A percentile compares a stretch with the other conserved stretches of the same genome.
Evolutionary conservation across 768 basidiomycete species (phyloP).

Genomic region (Candolleomyces eurysporus): DNA sequence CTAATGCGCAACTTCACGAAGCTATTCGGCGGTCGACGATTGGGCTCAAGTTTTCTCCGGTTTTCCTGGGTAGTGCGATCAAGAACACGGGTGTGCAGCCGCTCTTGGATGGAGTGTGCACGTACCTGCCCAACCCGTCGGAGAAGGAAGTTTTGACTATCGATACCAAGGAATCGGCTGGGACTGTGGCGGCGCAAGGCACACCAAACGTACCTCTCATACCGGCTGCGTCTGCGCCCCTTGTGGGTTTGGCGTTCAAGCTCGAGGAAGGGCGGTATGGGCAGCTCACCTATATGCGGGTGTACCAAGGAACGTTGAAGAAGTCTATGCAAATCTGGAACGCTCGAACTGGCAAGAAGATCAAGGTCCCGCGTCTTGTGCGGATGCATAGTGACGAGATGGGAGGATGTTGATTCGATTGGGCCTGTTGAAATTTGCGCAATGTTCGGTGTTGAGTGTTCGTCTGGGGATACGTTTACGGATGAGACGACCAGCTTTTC

Average conservation of each 20-base stretch:
- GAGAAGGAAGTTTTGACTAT: conserved; percentile 80
- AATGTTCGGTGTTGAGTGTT: conserved; percentile 98
- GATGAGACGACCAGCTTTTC: conserved; percentile 87
- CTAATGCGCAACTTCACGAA: conserved; percentile 66
- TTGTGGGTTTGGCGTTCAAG: conserved; percentile 97
- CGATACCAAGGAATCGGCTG: conserved; percentile 67
- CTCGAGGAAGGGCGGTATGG: conserved; percentile 97
- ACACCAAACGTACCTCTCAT: conserved; percentile 70
- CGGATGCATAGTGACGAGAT: conserved; percentile 99
- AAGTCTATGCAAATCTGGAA: conserved; percentile 86
- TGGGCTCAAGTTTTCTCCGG: conserved; percentile 88
- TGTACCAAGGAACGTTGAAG: conserved; percentile 94
- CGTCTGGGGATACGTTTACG: conserved; percentile 96
- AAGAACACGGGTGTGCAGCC: conserved; percentile 97
- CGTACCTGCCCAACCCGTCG: conserved; percentile 89
- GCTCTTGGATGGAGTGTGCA: conserved; percentile 89
- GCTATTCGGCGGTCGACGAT: conserved; percentile 91
- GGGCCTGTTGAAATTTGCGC: conserved; percentile 99
- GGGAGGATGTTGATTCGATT: conserved; percentile 95
- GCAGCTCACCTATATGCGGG: conserved; percentile 96
- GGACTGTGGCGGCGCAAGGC: conserved; percentile 17
- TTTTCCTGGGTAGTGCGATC: conserved; percentile 95
- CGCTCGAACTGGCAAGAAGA: conserved; percentile 92
- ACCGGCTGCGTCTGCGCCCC: conserved; percentile 82
- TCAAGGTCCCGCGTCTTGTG: conserved; percentile 94